Percentiles rank a stretch among this genome's conserved stretches.
Evolutionary conservation across 1,284 basidiomycete genomes (phyloP).

Genomic region (Polyporus tsugae): DNA sequence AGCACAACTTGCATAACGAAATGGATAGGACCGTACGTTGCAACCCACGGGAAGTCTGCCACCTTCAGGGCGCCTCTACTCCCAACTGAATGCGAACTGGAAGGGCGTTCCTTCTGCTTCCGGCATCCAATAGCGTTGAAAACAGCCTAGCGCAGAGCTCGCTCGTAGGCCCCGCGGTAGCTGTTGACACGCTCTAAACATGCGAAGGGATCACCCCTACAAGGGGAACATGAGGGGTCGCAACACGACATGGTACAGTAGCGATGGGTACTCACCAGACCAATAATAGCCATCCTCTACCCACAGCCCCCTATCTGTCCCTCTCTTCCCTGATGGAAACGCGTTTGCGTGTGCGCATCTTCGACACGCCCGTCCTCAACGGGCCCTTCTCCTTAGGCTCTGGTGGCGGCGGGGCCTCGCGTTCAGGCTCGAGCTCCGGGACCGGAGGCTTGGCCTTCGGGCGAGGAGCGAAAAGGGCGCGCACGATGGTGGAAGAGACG

Average conservation of each 20-base stretch:
- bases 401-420: background rate
- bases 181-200: background rate
- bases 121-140: background rate
- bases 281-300: background rate
- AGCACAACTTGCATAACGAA: background rate
- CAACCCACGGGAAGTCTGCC: background rate
- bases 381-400: conserved; percentile 16
- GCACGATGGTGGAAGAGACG: conserved; percentile 14
- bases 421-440: conserved; percentile 5
- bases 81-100: background rate
- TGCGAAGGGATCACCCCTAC: background rate
- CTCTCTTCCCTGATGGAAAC: conserved; percentile 36
- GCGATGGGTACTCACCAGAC: background rate
- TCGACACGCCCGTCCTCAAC: conserved; percentile 5
- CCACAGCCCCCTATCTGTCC: conserved; percentile 1
- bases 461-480: conserved; percentile 22
- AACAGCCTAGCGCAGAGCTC: background rate
- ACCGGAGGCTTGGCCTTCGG: background rate
- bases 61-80: background rate
- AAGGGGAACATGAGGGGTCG: background rate
- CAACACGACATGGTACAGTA: background rate
- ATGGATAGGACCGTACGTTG: background rate
- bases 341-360: conserved; percentile 29
- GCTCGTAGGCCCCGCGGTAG: no score
- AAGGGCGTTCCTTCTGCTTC: background rate